Evolutionary conservation across 2,329 filamentous ascomycete genomes (phyloP), one percentile per base, ranked within the genome.

Genomic region (Emergomyces orientalis): DNA sequence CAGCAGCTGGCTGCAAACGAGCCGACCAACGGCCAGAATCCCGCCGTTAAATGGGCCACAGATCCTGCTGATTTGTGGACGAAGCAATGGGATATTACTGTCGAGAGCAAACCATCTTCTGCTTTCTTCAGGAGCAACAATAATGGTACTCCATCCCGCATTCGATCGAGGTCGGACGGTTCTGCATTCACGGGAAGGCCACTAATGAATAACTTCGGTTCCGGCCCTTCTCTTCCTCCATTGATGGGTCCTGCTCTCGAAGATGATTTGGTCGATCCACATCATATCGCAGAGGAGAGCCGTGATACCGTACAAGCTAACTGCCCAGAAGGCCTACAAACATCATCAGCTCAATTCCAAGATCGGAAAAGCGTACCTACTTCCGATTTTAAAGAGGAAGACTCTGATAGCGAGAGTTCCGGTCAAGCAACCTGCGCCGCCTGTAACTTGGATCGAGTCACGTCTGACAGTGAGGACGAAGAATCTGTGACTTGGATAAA

Each of bases 401-500:
- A 59, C 39, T 30, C 56, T 17, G 56, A 59, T 45, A 43, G 62
- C 27, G 67, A 67, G 59, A 69, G 76, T 66, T 67, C 70, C 62
- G 68, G 66, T 67, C 79, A 72, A 76, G 79, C 68, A 78, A 76
- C 69, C 77, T 87, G 85, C 69, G 82, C 82, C 41, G 79, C 80
- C 32, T 88, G 85, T 70, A 79, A 82, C 49, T 79, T 82, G 62
- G 76, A 81, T 55, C 80, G 84, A 25, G 79, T 81, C 59, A 78
- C 80, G 43, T 72, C 77, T 27, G 79, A 79, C 41, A 78, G 76
- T 13, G 75, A 75, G 27, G 77, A 80, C 63, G 82, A 86, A 66
- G 79, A 83, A 62, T 77, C 79, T 64, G 76, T 77, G 63, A 78
- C 79, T 17, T 88, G 86, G 86, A 86, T 88, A 65, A 83, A 82